Conservation (phyloP, 2,329 filamentous ascomycete genomes). For the Sordariomycetes sp. region DNA sequence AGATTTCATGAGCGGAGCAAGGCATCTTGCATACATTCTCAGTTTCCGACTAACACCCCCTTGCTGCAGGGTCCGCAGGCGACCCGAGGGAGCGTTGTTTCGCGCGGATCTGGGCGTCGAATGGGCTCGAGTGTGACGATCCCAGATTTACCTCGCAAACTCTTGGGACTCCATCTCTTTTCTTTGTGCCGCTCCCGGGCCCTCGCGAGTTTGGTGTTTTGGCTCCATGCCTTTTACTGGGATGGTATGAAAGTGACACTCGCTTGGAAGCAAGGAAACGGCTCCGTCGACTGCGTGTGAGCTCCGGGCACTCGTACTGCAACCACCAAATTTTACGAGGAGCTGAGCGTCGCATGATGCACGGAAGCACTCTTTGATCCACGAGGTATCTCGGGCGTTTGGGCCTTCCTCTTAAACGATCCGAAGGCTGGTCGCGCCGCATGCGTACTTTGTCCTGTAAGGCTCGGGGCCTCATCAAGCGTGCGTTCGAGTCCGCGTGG, state of each 20-base stretch:
- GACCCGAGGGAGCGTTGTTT: background rate
- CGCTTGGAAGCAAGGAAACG: too few species aligned
- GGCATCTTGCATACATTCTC: background rate
- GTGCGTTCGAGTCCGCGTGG: too few species aligned
- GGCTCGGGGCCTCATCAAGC: too few species aligned
- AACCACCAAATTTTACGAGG: background rate
- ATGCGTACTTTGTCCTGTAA: too few species aligned
- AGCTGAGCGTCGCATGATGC: background rate
- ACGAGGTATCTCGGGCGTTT: background rate
- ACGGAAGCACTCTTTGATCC: background rate
- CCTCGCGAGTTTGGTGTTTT: background rate
- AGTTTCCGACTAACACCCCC: background rate
- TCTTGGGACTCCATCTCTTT: background rate
- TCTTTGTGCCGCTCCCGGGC: background rate
- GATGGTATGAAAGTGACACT: background rate
- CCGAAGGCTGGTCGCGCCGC: background rate
- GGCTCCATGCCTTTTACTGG: too few species aligned
- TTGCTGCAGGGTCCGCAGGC: background rate
- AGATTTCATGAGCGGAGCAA: background rate
- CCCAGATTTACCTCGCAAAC: background rate
- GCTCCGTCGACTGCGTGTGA: background rate
- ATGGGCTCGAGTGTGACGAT: background rate
- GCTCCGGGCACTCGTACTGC: background rate
- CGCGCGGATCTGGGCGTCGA: background rate
- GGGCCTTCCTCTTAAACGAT: background rate